A percentile compares a stretch with the other conserved stretches of the same genome.
Evolutionary conservation across 495 filamentous ascomycete genomes (phyloP).

Genomic region (Immersiella caudata): DNA sequence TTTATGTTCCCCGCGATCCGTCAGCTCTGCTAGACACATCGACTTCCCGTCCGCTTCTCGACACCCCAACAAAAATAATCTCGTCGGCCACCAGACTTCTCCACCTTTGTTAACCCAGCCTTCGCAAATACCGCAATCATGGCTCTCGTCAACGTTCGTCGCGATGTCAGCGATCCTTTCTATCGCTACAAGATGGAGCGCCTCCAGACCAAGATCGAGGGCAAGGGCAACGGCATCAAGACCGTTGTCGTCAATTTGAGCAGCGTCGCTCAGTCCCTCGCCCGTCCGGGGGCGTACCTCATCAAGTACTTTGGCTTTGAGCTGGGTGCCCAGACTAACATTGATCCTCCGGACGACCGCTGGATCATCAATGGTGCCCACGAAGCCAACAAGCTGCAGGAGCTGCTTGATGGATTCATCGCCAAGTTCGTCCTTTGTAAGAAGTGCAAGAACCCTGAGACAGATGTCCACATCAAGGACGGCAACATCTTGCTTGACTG

Average conservation of each 20-base stretch:
- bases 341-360: conserved; percentile 93
- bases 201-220: conserved; percentile 98
- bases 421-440: conserved; percentile 97
- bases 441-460: conserved; percentile 99
- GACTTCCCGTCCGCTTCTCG: conserved; percentile 10
- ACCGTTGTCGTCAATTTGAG: conserved; percentile 95
- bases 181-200: conserved; percentile 99
- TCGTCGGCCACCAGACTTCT: conserved; percentile 19
- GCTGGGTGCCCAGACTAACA: conserved; percentile 96
- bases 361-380: conserved; percentile 99
- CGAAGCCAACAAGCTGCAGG: conserved; percentile 93
- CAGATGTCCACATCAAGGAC: conserved; percentile 90
- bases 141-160: conserved; percentile 91
- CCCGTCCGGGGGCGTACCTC: conserved; percentile 88
- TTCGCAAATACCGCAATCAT: conserved; percentile 49
- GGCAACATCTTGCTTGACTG: conserved; percentile 89
- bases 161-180: conserved; percentile 97
- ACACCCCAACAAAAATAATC: conserved; percentile 8
- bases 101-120: conserved; percentile 27
- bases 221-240: conserved; percentile 98
- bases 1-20: conserved; percentile 25
- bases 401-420: conserved; percentile 98
- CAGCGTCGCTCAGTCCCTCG: conserved; percentile 90
- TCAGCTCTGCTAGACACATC: conserved; percentile 32
- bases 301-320: conserved; percentile 99